Conservation (phyloP, 495 filamentous ascomycete species). For the Hyaloscypha bicolor region DNA sequence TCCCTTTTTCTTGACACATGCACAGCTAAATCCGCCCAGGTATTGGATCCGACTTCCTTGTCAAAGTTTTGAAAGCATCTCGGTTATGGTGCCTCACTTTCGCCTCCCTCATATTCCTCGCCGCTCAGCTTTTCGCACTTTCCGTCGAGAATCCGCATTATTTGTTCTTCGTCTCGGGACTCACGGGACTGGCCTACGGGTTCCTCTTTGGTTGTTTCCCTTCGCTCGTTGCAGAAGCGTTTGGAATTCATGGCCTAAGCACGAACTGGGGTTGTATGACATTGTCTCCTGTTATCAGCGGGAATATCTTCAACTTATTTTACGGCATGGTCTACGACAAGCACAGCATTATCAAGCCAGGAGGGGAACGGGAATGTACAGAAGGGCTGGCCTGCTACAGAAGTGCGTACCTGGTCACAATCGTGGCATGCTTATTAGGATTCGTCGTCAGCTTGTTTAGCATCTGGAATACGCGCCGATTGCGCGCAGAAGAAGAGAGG, state of each 20-base stretch:
- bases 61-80: slow-evolving; percentile 75
- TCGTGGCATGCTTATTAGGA: slow-evolving; percentile 70
- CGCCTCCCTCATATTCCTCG: slow-evolving; percentile 74
- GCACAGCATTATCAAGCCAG: slow-evolving; percentile 67
- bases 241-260: slow-evolving; percentile 84
- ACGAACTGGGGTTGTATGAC: slow-evolving; percentile 97
- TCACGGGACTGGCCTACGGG: slow-evolving; percentile 90
- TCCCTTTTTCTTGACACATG: background rate
- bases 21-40: slow-evolving; percentile 46
- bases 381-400: slow-evolving; percentile 83
- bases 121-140: slow-evolving; percentile 79
- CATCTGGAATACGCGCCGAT: slow-evolving; percentile 60
- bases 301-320: slow-evolving; percentile 89
- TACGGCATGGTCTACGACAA: slow-evolving; percentile 82
- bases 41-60: slow-evolving; percentile 85
- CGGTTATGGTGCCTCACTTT: slow-evolving; percentile 88
- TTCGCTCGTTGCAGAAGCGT: slow-evolving; percentile 86
- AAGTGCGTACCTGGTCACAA: slow-evolving; percentile 81
- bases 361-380: slow-evolving; percentile 72
- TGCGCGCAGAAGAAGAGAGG: slow-evolving; percentile 26
- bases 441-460: slow-evolving; percentile 72
- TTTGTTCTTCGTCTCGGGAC: slow-evolving; percentile 74
- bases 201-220: slow-evolving; percentile 95
- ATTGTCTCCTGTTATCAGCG: slow-evolving; percentile 77
- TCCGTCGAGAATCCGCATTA: slow-evolving; percentile 78